These are phyloP conservation scores for Pseudopediastrum boryanum DNA, from an alignment of 139 green algal genomes.

Conservation along the genomic window DNA sequence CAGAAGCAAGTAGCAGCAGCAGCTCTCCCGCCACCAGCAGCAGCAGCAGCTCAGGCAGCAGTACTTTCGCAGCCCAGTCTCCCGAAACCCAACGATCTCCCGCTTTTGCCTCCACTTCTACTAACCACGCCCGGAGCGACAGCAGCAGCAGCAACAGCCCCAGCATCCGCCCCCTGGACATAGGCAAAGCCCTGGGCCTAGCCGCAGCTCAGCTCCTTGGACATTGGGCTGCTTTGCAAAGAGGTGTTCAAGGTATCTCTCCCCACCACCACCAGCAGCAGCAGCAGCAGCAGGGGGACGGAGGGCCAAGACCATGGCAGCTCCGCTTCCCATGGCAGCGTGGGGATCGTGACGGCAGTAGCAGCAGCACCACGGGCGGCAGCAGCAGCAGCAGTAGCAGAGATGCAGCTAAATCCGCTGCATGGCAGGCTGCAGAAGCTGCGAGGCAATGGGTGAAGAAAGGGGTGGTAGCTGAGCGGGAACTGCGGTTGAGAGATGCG, in stretches of 20 bases:
- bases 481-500: conserved; percentile 41
- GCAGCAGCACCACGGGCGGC: no score
- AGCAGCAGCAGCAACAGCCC: conserved; percentile 2
- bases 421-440: conserved; percentile 17
- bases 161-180: not conserved
- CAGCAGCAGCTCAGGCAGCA: conserved; percentile 15
- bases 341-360: not conserved
- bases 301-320: not conserved
- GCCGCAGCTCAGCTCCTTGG: no score
- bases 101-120: not conserved
- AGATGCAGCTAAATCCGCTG: not conserved
- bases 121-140: not conserved
- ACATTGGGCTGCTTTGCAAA: no score
- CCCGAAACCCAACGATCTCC: not conserved
- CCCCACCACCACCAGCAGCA: conserved; percentile 12
- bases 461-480: conserved; percentile 22
- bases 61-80: not conserved
- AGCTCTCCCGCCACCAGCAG: not conserved
- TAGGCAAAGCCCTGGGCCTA: not conserved
- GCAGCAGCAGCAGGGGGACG: conserved; percentile 7
- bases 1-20: not conserved
- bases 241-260: no score
- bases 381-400: not conserved
- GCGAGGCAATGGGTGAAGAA: conserved; percentile 25
- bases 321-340: conserved; percentile 37